A percentile compares a stretch with the other conserved stretches of the same genome.
These are phyloP conservation scores for Solanum sitiens DNA, from an alignment of 257 asterid species.

Conservation along the genomic window DNA sequence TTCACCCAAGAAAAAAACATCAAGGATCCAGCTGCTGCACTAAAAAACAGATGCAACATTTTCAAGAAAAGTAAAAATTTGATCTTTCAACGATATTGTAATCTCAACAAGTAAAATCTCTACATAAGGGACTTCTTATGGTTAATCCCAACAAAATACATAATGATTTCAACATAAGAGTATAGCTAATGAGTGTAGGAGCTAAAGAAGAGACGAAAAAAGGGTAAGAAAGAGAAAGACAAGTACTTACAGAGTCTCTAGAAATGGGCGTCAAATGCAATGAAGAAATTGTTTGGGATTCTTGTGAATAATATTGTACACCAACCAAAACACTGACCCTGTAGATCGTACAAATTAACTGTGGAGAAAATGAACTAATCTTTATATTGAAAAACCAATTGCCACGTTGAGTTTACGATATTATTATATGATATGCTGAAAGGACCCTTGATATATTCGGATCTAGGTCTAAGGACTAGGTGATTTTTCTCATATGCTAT, in stretches of 20 bases:
- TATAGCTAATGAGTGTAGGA: not conserved
- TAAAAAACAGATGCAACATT: not conserved
- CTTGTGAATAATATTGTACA: not conserved
- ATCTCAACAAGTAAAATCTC: not conserved
- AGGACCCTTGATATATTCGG: not conserved
- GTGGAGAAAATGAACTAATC: not conserved
- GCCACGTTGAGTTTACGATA: not conserved
- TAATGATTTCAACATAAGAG: not conserved
- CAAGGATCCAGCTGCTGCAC: not conserved
- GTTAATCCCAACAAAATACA: not conserved
- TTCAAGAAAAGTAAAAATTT: not conserved
- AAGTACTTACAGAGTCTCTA: not conserved
- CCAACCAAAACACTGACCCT: not conserved
- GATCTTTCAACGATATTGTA: not conserved
- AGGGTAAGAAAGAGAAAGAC: not conserved
- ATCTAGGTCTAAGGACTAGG: fast-evolving
- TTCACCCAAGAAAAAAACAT: not conserved
- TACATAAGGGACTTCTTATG: not conserved
- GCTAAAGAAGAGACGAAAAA: not conserved
- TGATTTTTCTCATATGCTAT: not conserved
- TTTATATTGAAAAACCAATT: not conserved
- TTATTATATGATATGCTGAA: not conserved
- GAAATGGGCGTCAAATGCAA: not conserved
- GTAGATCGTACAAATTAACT: not conserved
- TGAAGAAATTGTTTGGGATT: not conserved